Conservation (phyloP, 208 protist genomes). For the Phytomonas serpens region DNA sequence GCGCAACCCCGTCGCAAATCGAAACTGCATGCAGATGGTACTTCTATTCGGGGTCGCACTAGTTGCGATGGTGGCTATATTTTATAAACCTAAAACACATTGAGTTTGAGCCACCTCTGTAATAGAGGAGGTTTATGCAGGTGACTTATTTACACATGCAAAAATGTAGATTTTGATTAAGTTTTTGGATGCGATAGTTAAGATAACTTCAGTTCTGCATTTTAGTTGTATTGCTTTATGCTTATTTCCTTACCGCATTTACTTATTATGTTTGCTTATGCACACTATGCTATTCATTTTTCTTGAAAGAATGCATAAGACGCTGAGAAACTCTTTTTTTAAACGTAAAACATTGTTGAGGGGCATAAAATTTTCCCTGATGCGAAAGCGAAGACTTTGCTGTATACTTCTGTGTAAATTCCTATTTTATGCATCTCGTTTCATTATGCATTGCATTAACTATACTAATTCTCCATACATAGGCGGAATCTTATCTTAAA, state of each 20-base stretch:
- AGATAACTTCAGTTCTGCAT: background rate
- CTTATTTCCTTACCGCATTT: background rate
- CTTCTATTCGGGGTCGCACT: background rate
- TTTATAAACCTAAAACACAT: background rate
- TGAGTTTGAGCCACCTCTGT: background rate
- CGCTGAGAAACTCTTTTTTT: background rate
- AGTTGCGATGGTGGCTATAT: background rate
- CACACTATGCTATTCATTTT: background rate
- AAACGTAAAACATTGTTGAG: background rate
- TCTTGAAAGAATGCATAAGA: background rate
- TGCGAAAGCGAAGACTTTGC: background rate
- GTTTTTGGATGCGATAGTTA: background rate
- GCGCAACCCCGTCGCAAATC: constrained; percentile 35
- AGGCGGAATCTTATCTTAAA: background rate
- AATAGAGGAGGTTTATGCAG: background rate
- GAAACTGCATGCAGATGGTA: background rate
- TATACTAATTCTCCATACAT: background rate
- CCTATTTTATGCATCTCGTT: background rate
- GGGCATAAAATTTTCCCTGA: no score
- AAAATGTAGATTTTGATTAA: background rate
- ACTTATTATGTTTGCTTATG: background rate
- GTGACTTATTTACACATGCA: background rate
- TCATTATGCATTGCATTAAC: background rate
- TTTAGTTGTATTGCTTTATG: background rate
- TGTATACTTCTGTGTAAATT: background rate